A percentile compares a stretch with the other conserved stretches of the same genome.
These are phyloP conservation scores for Salix dunnii DNA, from an alignment of 345 rosid species.

Conservation along the genomic window DNA sequence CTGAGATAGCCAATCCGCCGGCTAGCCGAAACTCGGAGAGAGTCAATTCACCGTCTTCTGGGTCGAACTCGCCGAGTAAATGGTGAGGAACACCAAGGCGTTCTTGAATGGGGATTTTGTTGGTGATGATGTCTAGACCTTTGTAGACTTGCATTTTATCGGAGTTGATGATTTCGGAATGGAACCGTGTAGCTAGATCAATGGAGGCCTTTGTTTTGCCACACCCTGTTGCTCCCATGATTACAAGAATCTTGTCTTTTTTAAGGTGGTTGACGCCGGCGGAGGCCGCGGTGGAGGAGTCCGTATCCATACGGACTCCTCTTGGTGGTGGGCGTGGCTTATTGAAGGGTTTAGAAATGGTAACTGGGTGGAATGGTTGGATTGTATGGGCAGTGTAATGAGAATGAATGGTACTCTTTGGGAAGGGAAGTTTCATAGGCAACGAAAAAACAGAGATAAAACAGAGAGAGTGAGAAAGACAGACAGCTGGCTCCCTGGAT, in stretches of 20 bases:
- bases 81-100: slow-evolving; percentile 73
- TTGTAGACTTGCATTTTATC: slow-evolving; percentile 84
- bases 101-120: slow-evolving; percentile 57
- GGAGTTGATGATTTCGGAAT: slow-evolving; percentile 70
- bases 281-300: not conserved
- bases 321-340: not conserved
- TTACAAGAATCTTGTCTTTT: slow-evolving; percentile 61
- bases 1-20: slow-evolving; percentile 40
- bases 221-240: slow-evolving; percentile 87
- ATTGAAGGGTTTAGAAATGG: not conserved
- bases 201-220: slow-evolving; percentile 80
- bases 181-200: slow-evolving; percentile 57
- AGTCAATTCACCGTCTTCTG: slow-evolving; percentile 48
- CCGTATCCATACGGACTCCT: slow-evolving; percentile 20
- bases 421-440: slow-evolving; percentile 3
- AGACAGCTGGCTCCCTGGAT: not conserved
- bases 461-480: not conserved
- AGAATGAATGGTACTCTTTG: not conserved
- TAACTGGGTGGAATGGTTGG: not conserved
- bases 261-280: not conserved
- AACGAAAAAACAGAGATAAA: not conserved
- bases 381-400: slow-evolving; percentile 1
- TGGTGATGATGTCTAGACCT: slow-evolving; percentile 82
- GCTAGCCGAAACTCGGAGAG: slow-evolving; percentile 50
- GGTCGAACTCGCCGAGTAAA: slow-evolving; percentile 52